These are phyloP conservation scores for Alternaria atra DNA, from an alignment of 2,329 filamentous ascomycete genomes.

Conservation along the genomic window DNA sequence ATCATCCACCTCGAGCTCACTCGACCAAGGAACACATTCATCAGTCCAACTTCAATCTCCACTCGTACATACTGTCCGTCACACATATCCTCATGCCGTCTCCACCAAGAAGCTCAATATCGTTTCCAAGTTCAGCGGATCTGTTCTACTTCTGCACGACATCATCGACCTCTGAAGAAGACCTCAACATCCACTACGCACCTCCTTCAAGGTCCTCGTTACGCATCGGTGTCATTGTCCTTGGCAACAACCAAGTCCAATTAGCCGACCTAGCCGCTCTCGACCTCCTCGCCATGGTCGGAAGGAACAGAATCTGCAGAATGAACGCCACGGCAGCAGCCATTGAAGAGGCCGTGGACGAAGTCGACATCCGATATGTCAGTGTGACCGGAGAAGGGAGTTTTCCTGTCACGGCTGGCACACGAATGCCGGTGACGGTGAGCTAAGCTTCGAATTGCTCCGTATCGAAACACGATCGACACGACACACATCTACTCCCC, in stretches of 20 bases:
- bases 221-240: conserved; percentile 44
- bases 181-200: conserved; percentile 43
- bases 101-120: conserved; percentile 43
- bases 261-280: conserved; percentile 46
- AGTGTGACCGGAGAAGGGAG: conserved; percentile 49
- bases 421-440: conserved; percentile 51
- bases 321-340: conserved; percentile 34
- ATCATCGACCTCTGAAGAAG: conserved; percentile 45
- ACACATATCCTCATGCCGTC: conserved; percentile 40
- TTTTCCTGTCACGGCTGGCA: conserved; percentile 47
- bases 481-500: conserved; percentile 12
- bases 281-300: conserved; percentile 45
- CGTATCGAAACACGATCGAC: conserved; percentile 29
- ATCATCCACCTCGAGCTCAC: conserved; percentile 15
- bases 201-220: conserved; percentile 48
- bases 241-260: conserved; percentile 42
- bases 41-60: neutral
- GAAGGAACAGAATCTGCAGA: conserved; percentile 38
- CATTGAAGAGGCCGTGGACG: conserved; percentile 46
- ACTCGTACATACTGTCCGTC: neutral
- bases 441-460: conserved; percentile 43
- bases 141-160: conserved; percentile 51
- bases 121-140: conserved; percentile 47
- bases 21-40: neutral
- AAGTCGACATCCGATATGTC: conserved; percentile 50